These are phyloP conservation scores for Pseudocercospora cruenta DNA, from an alignment of 2,329 filamentous ascomycete species.

Conservation along the genomic window DNA sequence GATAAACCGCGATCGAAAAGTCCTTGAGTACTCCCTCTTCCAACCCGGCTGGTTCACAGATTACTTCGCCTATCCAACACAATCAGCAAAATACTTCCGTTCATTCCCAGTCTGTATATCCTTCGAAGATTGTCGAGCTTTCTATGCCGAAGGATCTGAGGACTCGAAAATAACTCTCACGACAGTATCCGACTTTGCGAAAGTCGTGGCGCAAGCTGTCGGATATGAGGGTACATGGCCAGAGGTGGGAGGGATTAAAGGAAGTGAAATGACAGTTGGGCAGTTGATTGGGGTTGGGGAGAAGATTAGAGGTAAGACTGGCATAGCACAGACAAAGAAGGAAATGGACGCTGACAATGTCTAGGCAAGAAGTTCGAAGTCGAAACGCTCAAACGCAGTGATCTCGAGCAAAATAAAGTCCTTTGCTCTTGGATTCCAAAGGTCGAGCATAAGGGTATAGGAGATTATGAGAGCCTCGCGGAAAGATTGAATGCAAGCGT, in stretches of 20 bases:
- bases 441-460: slow-evolving; percentile 32
- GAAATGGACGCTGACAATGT: slow-evolving; percentile 34
- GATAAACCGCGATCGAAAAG: slow-evolving; percentile 54
- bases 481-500: slow-evolving; percentile 39
- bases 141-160: slow-evolving; percentile 48
- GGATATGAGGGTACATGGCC: slow-evolving; percentile 54
- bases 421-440: slow-evolving; percentile 46
- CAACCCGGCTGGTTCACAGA: slow-evolving; percentile 52
- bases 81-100: slow-evolving; percentile 51
- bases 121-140: slow-evolving; percentile 47
- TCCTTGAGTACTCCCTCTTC: slow-evolving; percentile 61
- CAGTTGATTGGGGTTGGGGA: slow-evolving; percentile 35
- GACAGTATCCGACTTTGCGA: slow-evolving; percentile 49
- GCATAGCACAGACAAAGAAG: too few relatives aligned
- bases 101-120: slow-evolving; percentile 46
- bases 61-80: slow-evolving; percentile 57
- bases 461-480: slow-evolving; percentile 20
- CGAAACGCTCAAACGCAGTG: slow-evolving; percentile 51
- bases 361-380: slow-evolving; percentile 45
- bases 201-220: slow-evolving; percentile 46
- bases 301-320: slow-evolving; percentile 16
- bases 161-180: slow-evolving; percentile 51
- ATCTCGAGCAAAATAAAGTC: slow-evolving; percentile 51
- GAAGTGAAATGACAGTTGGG: slow-evolving; percentile 41
- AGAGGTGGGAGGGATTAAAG: slow-evolving; percentile 46